Evolutionary conservation across 257 asterid species (phyloP), one percentile per base, ranked within the genome.

Genomic region (Avicennia marina): DNA sequence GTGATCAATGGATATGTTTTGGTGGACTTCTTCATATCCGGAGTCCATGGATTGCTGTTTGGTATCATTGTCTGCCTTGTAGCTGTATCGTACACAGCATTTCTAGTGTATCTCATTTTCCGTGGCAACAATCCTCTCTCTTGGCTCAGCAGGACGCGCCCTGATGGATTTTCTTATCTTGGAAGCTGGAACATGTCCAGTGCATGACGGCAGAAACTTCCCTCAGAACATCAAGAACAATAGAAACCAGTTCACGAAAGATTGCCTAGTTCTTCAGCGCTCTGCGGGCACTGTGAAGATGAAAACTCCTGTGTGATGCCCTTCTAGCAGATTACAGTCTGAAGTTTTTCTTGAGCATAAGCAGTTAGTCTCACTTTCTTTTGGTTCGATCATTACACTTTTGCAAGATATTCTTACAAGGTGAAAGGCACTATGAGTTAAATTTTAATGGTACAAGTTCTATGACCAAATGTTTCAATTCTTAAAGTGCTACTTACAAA

Each of bases 1-100:
- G 33, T 56, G 22, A 77, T 86, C 36, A 86, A 86, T 53, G 93
- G 87, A 20, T 86, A 86, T 50, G 86, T 86, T 27, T 51, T 86
- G 78, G 71, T 86, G 56, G 81, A 75, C 20, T 86, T 86, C 72
- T 81, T 86, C 74, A 43, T 60, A 26, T 75, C 94, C 31, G 82
- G 75, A 64, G 90, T 86, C 45, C 66, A 75, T 25, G 87, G 90
- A 31, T 53, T 68, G 49, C 17, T 77, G 51, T 40, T 66, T 43
- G 95, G 79, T 7, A 42, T 72, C 0, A 7, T 65, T 9, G 77
- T 72, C 32, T 75, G 78, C 59, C 2, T 77, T 4, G 79, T 51
- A 27, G 81, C 84, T 15, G 53, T 77, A 2, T 76, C 81, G 0
- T 86, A 86, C n/a, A 29, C 70, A 7, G 75, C 84, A 8, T 78